These are phyloP conservation scores for Microdochium nivale DNA, from an alignment of 2,329 filamentous ascomycete species.

Conservation along the genomic window DNA sequence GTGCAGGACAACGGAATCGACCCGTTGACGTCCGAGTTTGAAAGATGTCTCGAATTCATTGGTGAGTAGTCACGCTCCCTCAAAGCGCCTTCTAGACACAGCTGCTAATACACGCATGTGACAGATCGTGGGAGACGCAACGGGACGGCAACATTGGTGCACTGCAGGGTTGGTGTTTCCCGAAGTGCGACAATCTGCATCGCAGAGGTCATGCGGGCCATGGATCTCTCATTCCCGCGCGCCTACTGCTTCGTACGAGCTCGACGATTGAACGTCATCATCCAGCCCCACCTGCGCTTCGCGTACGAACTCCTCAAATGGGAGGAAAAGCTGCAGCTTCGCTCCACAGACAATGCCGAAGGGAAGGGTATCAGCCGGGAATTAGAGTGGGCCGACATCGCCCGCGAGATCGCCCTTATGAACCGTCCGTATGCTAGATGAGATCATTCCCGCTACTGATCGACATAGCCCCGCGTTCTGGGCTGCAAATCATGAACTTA, in stretches of 20 bases:
- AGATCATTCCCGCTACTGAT: conserved; percentile 7
- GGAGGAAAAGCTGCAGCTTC: conserved; percentile 67
- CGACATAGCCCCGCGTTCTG: background rate
- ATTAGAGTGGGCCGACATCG: conserved; percentile 83
- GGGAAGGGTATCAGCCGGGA: conserved; percentile 53
- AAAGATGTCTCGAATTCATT: conserved; percentile 82
- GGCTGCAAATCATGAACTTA: background rate
- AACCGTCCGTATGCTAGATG: conserved; percentile 83
- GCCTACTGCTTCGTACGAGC: conserved; percentile 97
- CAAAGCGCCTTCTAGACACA: background rate
- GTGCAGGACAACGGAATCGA: conserved; percentile 98
- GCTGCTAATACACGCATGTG: conserved; percentile 3
- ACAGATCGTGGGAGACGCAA: conserved; percentile 70
- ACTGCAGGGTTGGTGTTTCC: conserved; percentile 93
- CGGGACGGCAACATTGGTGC: conserved; percentile 80
- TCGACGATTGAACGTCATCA: conserved; percentile 89
- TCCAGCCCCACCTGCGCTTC: conserved; percentile 92
- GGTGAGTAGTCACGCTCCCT: conserved; percentile 47
- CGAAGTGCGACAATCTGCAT: conserved; percentile 96
- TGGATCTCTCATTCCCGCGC: conserved; percentile 74
- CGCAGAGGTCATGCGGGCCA: conserved; percentile 88
- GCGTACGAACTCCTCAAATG: conserved; percentile 93
- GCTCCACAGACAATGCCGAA: conserved; percentile 30
- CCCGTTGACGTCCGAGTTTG: conserved; percentile 77
- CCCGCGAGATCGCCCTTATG: conserved; percentile 88